phyloP scores from a whole-genome alignment of 23 red algal genomes.

The Gracilaria vermiculophylla region DNA sequence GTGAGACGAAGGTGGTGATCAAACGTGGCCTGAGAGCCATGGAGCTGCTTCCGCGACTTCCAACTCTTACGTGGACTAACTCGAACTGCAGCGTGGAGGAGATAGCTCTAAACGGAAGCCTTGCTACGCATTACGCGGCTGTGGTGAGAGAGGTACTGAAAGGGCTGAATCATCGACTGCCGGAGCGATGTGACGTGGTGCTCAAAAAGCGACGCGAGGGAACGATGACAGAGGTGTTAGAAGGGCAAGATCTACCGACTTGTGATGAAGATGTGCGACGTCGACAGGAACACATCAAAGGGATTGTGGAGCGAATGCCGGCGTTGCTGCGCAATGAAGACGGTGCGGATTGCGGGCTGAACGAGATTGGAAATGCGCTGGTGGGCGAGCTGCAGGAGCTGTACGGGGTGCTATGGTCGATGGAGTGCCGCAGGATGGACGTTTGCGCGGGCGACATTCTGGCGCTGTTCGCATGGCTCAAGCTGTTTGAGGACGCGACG shows the following conservation, averaged over 20 bases:
- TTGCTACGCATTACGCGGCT: neutral
- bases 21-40: neutral
- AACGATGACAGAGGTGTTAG: neutral
- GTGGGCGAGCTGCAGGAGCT: constrained; percentile 30
- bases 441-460: constrained; percentile 3
- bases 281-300: constrained; percentile 29
- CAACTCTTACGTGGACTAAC: constrained; percentile 19
- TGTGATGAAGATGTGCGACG: constrained; percentile 31
- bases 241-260: neutral
- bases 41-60: neutral
- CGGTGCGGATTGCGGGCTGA: neutral
- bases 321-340: neutral
- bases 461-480: constrained; percentile 32
- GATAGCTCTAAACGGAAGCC: no score
- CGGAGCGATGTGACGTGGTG: constrained; percentile 11
- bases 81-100: neutral
- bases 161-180: constrained; percentile 10
- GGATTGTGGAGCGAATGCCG: constrained; percentile 25
- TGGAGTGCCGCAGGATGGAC: constrained; percentile 29
- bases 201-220: neutral
- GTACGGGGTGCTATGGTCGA: constrained; percentile 30
- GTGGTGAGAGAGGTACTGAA: constrained; percentile 12
- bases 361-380: neutral
- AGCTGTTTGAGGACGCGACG: constrained; percentile 32
- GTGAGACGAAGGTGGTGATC: neutral